A percentile compares a stretch with the other conserved stretches of the same genome.
These are phyloP conservation scores for Claviceps sp. DNA, from an alignment of 2,329 filamentous ascomycete species.

Conservation along the genomic window DNA sequence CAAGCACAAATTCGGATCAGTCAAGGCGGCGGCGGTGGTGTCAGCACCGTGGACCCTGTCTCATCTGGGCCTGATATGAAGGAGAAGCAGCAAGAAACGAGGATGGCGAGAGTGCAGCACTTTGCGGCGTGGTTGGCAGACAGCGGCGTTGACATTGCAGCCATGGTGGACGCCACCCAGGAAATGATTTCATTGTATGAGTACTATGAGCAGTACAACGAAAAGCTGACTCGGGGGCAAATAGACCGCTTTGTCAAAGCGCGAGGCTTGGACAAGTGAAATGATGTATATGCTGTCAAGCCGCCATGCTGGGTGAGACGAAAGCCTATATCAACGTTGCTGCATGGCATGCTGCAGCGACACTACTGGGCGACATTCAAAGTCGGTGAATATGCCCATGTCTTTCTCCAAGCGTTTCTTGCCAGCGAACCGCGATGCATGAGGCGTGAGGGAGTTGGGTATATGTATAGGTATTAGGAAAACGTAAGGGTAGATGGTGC, in stretches of 20 bases:
- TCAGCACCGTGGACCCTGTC: slow-evolving; percentile 1
- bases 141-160: slow-evolving; percentile 71
- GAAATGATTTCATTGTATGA: slow-evolving; percentile 87
- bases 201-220: slow-evolving; percentile 46
- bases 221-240: slow-evolving; percentile 44
- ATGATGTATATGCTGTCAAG: background rate
- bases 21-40: slow-evolving; percentile 7
- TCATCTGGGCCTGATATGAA: slow-evolving; percentile 20
- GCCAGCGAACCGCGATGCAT: background rate
- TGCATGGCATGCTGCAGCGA: too few species aligned
- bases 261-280: slow-evolving; percentile 37
- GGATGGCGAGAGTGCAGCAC: slow-evolving; percentile 51
- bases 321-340: too few species aligned
- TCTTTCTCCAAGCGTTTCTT: background rate
- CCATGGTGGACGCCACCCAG: slow-evolving; percentile 78
- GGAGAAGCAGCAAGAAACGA: slow-evolving; percentile 37
- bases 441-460: background rate
- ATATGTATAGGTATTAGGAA: background rate
- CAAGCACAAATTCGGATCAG: slow-evolving; percentile 28
- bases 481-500: background rate
- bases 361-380: background rate
- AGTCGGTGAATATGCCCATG: background rate
- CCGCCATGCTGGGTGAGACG: too few species aligned
- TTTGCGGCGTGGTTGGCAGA: slow-evolving; percentile 72
- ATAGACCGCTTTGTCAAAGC: slow-evolving; percentile 48